phyloP scores from a whole-genome alignment of 164 flowering plant genomes.

The Aristolochia contorta region DNA sequence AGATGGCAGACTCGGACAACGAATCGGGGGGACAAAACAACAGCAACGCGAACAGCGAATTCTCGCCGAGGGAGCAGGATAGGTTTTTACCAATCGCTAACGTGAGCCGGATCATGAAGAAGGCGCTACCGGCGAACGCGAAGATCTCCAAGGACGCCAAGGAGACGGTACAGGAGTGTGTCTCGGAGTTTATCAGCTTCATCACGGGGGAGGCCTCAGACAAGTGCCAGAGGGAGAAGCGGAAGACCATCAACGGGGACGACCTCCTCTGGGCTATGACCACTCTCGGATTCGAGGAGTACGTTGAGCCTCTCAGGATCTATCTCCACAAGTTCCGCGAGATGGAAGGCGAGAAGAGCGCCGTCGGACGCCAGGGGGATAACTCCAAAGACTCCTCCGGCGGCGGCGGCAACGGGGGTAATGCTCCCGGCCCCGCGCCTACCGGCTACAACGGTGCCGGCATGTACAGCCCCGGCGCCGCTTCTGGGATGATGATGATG shows the following conservation, averaged over 20 bases:
- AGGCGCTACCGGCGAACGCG: constrained; percentile 48
- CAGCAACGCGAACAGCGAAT: constrained; percentile 17
- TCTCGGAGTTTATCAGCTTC: constrained; percentile 61
- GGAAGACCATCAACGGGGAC: constrained; percentile 61
- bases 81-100: constrained; percentile 50
- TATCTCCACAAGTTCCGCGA: constrained; percentile 44
- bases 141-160: constrained; percentile 61
- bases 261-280: constrained; percentile 64
- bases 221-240: constrained; percentile 53
- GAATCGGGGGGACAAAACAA: constrained; percentile 32
- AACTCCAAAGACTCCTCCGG: constrained; percentile 8
- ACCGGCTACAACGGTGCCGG: background rate
- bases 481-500: background rate
- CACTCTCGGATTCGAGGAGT: constrained; percentile 53
- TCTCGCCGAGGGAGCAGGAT: constrained; percentile 47
- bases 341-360: constrained; percentile 39
- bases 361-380: constrained; percentile 16
- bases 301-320: constrained; percentile 46
- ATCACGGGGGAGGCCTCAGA: constrained; percentile 57
- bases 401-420: constrained; percentile 9
- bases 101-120: constrained; percentile 61
- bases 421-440: constrained; percentile 1
- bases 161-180: constrained; percentile 62
- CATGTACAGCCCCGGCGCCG: background rate
- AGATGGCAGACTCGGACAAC: constrained; percentile 50